Conservation (phyloP, 2,329 filamentous ascomycete species). For the Fusarium sp. region DNA sequence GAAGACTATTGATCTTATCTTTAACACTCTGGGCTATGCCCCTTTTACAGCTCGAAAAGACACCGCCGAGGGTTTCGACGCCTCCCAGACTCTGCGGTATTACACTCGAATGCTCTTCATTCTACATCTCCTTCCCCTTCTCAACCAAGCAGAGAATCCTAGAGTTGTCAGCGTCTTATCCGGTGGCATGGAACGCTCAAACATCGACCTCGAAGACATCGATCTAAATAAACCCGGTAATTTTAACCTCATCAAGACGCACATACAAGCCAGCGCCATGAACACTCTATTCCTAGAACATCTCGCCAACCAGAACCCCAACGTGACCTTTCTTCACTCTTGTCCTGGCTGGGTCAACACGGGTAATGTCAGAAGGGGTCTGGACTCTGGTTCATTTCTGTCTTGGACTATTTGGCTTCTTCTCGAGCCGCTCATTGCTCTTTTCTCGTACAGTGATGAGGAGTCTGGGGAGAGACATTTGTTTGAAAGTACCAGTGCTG, state of each 20-base stretch:
- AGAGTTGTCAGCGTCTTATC: conserved; percentile 46
- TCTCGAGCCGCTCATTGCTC: conserved; percentile 48
- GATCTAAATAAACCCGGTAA: conserved; percentile 46
- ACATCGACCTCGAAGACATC: conserved; percentile 45
- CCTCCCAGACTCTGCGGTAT: conserved; percentile 54
- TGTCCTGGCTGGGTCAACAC: conserved; percentile 49
- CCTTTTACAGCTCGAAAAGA: conserved; percentile 55
- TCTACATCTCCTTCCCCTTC: conserved; percentile 55
- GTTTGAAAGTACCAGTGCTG: conserved; percentile 53
- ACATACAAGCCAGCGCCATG: conserved; percentile 48
- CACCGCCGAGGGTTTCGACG: conserved; percentile 58
- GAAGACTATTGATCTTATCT: conserved; percentile 56
- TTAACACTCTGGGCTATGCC: conserved; percentile 58
- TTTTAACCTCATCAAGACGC: conserved; percentile 40
- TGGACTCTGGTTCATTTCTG: conserved; percentile 42
- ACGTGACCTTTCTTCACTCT: conserved; percentile 47
- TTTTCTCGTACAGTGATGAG: conserved; percentile 49
- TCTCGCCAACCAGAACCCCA: conserved; percentile 38
- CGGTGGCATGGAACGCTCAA: conserved; percentile 34
- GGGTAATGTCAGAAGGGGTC: conserved; percentile 45
- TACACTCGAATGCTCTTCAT: conserved; percentile 59
- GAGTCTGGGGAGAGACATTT: conserved; percentile 51
- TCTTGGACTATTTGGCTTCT: conserved; percentile 51
- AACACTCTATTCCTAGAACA: conserved; percentile 43
- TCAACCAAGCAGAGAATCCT: conserved; percentile 45